Conservation (phyloP, 495 filamentous ascomycete species). For the Entonaema liquescens region DNA sequence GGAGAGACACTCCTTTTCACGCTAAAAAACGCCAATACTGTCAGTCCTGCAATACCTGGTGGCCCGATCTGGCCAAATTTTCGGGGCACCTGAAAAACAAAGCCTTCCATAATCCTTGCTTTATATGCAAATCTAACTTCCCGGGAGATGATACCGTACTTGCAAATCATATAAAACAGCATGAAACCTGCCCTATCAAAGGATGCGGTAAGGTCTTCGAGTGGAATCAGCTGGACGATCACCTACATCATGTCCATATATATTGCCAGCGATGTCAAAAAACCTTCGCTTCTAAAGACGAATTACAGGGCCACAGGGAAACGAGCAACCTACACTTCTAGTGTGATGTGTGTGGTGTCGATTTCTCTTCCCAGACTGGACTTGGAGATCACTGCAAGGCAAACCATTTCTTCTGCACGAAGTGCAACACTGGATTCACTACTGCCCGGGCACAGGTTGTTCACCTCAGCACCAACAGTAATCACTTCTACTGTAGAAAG, state of each 20-base stretch:
- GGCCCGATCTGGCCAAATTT: neutral
- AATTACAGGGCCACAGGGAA: neutral
- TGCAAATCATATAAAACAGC: neutral
- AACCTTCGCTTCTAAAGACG: neutral
- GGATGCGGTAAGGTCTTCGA: neutral
- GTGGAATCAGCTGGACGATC: neutral
- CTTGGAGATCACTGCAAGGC: neutral
- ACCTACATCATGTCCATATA: neutral
- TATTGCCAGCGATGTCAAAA: slow-evolving; percentile 8
- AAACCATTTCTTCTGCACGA: slow-evolving; percentile 5
- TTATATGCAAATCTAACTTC: neutral
- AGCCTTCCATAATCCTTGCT: neutral
- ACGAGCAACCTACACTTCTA: slow-evolving; percentile 4
- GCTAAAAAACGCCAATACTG: neutral
- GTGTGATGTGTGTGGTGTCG: slow-evolving; percentile 28
- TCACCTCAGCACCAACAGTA: neutral
- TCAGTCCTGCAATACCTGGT: neutral
- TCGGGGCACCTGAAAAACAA: neutral
- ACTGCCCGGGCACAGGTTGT: neutral
- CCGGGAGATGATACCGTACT: neutral
- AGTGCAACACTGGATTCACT: slow-evolving; percentile 4
- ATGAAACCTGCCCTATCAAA: neutral
- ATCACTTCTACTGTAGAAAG: slow-evolving; percentile 10
- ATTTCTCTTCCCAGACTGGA: neutral
- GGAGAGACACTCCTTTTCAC: neutral